These are phyloP conservation scores for Mortierella sp. DNA, from an alignment of 371 early-diverging fungal species.

Conservation along the genomic window DNA sequence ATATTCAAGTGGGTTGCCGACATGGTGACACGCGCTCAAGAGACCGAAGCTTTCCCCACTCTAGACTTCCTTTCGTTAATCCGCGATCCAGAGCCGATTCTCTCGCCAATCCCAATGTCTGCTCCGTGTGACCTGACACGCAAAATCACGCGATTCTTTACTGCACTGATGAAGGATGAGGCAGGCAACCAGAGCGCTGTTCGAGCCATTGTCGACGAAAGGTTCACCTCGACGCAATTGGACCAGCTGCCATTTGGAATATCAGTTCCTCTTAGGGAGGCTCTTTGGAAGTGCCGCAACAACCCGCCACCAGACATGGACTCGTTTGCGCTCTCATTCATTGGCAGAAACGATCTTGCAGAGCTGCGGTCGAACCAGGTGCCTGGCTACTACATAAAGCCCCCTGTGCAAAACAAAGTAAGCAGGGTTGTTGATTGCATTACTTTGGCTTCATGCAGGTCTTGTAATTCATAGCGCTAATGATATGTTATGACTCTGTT, in stretches of 20 bases:
- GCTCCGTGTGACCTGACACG: conserved; percentile 29
- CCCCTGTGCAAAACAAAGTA: conserved; percentile 15
- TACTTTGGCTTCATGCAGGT: not conserved
- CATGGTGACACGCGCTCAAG: conserved; percentile 25
- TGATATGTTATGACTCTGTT: not conserved
- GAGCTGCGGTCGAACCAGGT: conserved; percentile 57
- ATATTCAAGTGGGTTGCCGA: conserved; percentile 46
- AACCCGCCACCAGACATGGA: conserved; percentile 27
- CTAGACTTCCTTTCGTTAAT: conserved; percentile 10
- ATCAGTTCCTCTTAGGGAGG: conserved; percentile 37
- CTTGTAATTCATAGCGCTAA: not conserved
- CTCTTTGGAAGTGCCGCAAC: conserved; percentile 39
- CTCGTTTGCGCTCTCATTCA: conserved; percentile 25
- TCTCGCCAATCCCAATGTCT: not conserved
- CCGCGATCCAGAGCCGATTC: conserved; percentile 22
- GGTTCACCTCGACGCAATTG: conserved; percentile 13
- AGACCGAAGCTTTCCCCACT: conserved; percentile 26
- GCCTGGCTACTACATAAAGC: conserved; percentile 36
- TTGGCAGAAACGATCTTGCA: conserved; percentile 75
- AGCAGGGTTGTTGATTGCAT: not conserved
- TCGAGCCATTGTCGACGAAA: conserved; percentile 57
- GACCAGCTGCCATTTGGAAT: conserved; percentile 44
- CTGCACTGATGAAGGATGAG: conserved; percentile 22
- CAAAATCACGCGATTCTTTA: conserved; percentile 29
- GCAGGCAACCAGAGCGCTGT: conserved; percentile 50